Conservation (phyloP, 306 rosid genomes). For the Dalbergia cultrata region DNA sequence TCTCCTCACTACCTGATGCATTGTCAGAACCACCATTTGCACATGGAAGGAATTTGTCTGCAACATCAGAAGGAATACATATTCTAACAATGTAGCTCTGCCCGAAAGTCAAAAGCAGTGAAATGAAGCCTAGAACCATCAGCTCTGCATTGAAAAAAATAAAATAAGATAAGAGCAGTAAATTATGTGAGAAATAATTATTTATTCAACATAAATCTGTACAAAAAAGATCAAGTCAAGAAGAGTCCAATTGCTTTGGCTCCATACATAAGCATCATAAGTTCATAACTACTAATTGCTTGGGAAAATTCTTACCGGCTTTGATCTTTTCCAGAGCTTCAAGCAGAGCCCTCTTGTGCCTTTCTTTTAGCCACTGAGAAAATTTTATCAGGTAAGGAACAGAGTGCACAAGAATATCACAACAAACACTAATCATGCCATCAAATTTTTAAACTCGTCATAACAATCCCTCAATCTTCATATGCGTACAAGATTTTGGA, state of each 20-base stretch:
- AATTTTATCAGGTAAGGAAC: neutral
- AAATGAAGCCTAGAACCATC: conserved; percentile 96
- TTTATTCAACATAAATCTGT: conserved; percentile 4
- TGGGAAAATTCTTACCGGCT: conserved; percentile 65
- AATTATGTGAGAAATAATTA: neutral
- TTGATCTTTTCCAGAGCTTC: conserved; percentile 94
- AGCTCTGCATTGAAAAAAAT: conserved; percentile 69
- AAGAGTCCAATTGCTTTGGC: conserved; percentile 9
- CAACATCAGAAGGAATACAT: conserved; percentile 66
- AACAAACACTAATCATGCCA: conserved; percentile 1
- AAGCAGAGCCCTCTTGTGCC: conserved; percentile 71
- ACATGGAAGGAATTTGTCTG: conserved; percentile 86
- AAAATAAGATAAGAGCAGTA: conserved; percentile 8
- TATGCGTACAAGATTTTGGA: neutral
- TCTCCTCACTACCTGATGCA: conserved; percentile 41
- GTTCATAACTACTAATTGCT: conserved; percentile 20
- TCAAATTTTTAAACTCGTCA: too few relatives aligned
- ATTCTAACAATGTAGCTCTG: conserved; percentile 79
- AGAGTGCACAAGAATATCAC: neutral
- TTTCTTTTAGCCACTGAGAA: conserved; percentile 52
- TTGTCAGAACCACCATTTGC: neutral
- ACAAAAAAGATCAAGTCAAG: conserved; percentile 6
- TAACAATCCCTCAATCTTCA: conserved; percentile 1
- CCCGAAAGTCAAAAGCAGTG: conserved; percentile 85
- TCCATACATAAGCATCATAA: neutral